Conservation (phyloP, 2,329 filamentous ascomycete genomes). For the Ophiostoma populinum region DNA sequence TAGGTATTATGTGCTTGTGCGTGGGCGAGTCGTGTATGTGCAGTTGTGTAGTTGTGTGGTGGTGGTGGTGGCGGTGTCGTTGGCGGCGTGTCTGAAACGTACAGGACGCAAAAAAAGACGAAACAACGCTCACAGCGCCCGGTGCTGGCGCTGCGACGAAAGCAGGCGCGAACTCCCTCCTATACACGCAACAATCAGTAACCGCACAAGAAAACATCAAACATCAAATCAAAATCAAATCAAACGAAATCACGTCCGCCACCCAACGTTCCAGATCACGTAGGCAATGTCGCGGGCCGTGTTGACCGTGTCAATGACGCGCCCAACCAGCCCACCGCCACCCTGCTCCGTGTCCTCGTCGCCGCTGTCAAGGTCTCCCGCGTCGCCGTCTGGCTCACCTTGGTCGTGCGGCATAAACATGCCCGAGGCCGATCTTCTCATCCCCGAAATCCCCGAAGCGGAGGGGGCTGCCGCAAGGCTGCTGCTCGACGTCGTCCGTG, state of each 20-base stretch:
- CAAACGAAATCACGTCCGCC: slow-evolving; percentile 29
- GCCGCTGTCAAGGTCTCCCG: background rate
- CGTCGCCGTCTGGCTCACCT: slow-evolving; percentile 38
- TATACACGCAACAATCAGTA: slow-evolving; percentile 3
- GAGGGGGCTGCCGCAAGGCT: slow-evolving; percentile 33
- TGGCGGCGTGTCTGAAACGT: too few relatives aligned
- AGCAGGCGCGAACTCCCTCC: slow-evolving; percentile 10
- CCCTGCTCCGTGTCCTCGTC: slow-evolving; percentile 14
- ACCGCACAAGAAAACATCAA: slow-evolving; percentile 2
- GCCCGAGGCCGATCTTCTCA: slow-evolving; percentile 66
- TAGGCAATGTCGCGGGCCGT: slow-evolving; percentile 54
- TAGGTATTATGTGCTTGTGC: too few relatives aligned
- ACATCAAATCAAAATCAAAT: slow-evolving; percentile 9
- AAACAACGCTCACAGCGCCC: slow-evolving; percentile 5
- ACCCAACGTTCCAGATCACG: slow-evolving; percentile 56
- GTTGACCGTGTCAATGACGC: slow-evolving; percentile 66
- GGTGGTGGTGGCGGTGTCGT: too few relatives aligned
- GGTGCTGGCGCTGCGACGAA: slow-evolving; percentile 10
- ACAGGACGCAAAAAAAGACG: slow-evolving; percentile 1
- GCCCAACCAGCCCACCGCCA: slow-evolving; percentile 52
- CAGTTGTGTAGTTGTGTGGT: too few relatives aligned
- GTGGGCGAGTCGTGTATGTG: too few relatives aligned
- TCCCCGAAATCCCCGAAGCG: too few relatives aligned
- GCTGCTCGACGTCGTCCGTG: slow-evolving; percentile 29
- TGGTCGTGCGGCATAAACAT: slow-evolving; percentile 87